Base-by-base conservation (phyloP, 306 rosid genomes). In the Citrullus amarus region DNA sequence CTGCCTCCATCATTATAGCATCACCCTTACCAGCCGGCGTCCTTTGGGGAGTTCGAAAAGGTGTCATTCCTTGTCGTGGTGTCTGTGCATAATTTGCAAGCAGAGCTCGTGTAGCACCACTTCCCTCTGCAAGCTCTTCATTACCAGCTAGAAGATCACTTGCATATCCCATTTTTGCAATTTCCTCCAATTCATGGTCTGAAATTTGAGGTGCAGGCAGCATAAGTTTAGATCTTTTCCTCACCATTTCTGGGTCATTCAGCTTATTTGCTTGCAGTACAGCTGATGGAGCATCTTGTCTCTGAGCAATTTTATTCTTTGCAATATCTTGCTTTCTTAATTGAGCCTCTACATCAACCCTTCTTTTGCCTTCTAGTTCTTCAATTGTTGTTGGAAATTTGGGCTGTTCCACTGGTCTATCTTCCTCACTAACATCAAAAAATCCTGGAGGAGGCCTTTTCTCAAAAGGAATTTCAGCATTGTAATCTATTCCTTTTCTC, bases 171-270 rank as follows among this genome's bases (percentile, higher is more conserved):
- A 93, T 88, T 90, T 89, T 93, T 76, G 98, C 98, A 84, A 93
- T 93, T 81, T 93, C 98, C 80, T 93, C 98, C 82, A 93, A 80
- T 82, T 93, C 98, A 75, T 87, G 89, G 68, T 93, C 98, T 12
- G 98, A 91, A 84, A 93, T 93, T 78, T 93, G 98, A 74, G 98
- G 98, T 13, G 97, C 90, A 17, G 98, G 98, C 72, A 93, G 98
- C 98, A 93, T 91, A 78, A 93, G 86, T 82, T 90, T 93, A 39
- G 98, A 91, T 70, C 97, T 91, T 86, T 91, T 93, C 82, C 97
- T 82, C 81, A 93, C 98, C 11, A 97, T 84, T 87, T 91, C 98
- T 5, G 98, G 96, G 83, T 93, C 98, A 84, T 93, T 93, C 81
- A 93, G 69, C 88, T 91, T 93, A 86, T 93, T 93, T 71, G 98